phyloP scores from a whole-genome alignment of 768 basidiomycete genomes.

The Trametes gibbosa region DNA sequence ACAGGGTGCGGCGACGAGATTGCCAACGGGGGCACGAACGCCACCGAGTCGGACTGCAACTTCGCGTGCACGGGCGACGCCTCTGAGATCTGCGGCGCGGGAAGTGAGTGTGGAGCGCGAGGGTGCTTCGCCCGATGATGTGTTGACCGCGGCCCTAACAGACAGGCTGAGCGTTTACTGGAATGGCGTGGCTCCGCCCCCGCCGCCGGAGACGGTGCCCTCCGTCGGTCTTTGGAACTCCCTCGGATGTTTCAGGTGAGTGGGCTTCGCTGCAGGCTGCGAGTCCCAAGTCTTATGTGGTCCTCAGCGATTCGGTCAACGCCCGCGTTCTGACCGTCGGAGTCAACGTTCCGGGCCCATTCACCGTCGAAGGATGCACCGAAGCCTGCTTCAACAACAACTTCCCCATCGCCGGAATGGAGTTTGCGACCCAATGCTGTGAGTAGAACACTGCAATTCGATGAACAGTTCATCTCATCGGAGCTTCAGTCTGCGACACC shows the following conservation, averaged over 20 bases:
- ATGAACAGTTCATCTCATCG: neutral
- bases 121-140: neutral
- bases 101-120: slow-evolving; percentile 26
- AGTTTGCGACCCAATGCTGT: slow-evolving; percentile 37
- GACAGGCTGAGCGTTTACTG: slow-evolving; percentile 59
- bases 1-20: slow-evolving; percentile 65
- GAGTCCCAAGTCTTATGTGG: neutral
- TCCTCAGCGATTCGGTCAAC: slow-evolving; percentile 33
- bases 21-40: slow-evolving; percentile 42
- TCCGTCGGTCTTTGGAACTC: slow-evolving; percentile 64
- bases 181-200: slow-evolving; percentile 56
- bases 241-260: slow-evolving; percentile 74
- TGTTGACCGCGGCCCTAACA: neutral
- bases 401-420: slow-evolving; percentile 37
- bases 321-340: slow-evolving; percentile 34
- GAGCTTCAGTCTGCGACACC: slow-evolving; percentile 47
- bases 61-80: slow-evolving; percentile 60
- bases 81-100: slow-evolving; percentile 59
- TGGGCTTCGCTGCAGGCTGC: neutral
- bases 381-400: slow-evolving; percentile 57
- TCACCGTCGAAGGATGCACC: slow-evolving; percentile 59
- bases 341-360: slow-evolving; percentile 37
- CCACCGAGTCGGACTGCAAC: slow-evolving; percentile 53
- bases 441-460: neutral
- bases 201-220: slow-evolving; percentile 50